Evolutionary conservation across 2,329 filamentous ascomycete species (phyloP), one percentile per base, ranked within the genome.

Genomic region (Apiospora pterosperma): DNA sequence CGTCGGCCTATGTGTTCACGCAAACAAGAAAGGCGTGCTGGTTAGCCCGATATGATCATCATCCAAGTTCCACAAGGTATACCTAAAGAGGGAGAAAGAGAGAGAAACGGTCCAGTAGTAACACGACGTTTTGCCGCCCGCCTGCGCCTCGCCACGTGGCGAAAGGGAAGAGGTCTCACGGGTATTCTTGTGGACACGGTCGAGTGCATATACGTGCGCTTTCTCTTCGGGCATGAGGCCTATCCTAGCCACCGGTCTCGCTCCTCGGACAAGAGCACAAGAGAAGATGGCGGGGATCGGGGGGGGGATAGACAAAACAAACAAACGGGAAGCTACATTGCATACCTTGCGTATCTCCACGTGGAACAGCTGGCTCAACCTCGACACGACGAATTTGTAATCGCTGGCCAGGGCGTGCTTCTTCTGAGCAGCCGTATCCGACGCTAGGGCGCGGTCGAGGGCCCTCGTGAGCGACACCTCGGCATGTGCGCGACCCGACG

Each of bases 391-490:
- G 21, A 36, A 28, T 2, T 42, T 58, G 55, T 25, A 42, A 16
- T 42, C 48, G 16, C 60, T 61, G 34, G 61, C 14, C 7, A 48
- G 8, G 60, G 28, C 21, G 23, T 55, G 6, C 23, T 34, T 34
- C 19, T 55, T 34, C 34, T 23, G 12, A 59, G 31, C 19, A 21
- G 44, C 44, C 23, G 19, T 28, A 31, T 19, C 44, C 25, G 48
- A 34, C 28, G 48, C 48, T n/a, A 71, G 41, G 28, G 16, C 48
- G 28, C 48, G 28, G 28, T 12, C 16, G 7, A 55, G 19, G 2
- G 61, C 67, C 36, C 67, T 64, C 16, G 60, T 67, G n/a, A 80
- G 71, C 0, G 76, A 72, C 36, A 79, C 71, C 52, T 74, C 68
- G 14, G 77, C 72, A 66, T 76, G 72, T 36, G 71, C 73, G 25